Evolutionary conservation across 1,139 yeast genomes (phyloP).

Genomic region (Nematodospora anomalae): DNA sequence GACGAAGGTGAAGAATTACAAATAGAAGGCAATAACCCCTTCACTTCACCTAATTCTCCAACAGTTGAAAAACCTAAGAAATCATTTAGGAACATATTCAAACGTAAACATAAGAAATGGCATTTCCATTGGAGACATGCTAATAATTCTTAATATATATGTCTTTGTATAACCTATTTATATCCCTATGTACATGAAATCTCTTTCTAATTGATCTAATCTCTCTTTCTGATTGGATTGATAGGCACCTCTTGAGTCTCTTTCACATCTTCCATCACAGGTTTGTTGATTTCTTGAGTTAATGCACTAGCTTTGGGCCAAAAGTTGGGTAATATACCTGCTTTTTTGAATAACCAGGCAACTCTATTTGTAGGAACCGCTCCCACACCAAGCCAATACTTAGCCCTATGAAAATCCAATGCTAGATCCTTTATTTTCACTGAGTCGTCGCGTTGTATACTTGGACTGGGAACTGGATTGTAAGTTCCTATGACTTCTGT

Average conservation of each 20-base stretch:
- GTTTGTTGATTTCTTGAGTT: slow-evolving; percentile 34
- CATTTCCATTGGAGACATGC: slow-evolving; percentile 1
- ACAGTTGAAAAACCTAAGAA: not conserved
- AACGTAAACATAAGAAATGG: not conserved
- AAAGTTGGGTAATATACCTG: slow-evolving; percentile 69
- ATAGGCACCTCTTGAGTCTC: slow-evolving; percentile 35
- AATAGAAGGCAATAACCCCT: not conserved
- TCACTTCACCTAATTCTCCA: not conserved
- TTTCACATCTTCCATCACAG: slow-evolving; percentile 28
- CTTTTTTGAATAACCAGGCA: slow-evolving; percentile 72
- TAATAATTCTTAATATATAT: not conserved
- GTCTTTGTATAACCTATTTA: not conserved
- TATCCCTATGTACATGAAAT: not conserved
- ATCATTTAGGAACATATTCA: not conserved
- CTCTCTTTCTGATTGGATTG: slow-evolving; percentile 37
- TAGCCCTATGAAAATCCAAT: slow-evolving; percentile 86
- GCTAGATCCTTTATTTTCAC: slow-evolving; percentile 63
- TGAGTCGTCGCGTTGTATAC: slow-evolving; percentile 35
- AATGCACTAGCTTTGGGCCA: slow-evolving; percentile 60
- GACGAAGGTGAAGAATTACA: not conserved
- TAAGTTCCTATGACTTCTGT: slow-evolving; percentile 95
- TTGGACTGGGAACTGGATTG: slow-evolving; percentile 77
- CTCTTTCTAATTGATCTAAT: slow-evolving; percentile 11
- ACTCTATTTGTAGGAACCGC: slow-evolving; percentile 92
- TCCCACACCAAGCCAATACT: slow-evolving; percentile 98